Base-by-base conservation (phyloP, 768 basidiomycete genomes). In the Mycena rebaudengoi region DNA sequence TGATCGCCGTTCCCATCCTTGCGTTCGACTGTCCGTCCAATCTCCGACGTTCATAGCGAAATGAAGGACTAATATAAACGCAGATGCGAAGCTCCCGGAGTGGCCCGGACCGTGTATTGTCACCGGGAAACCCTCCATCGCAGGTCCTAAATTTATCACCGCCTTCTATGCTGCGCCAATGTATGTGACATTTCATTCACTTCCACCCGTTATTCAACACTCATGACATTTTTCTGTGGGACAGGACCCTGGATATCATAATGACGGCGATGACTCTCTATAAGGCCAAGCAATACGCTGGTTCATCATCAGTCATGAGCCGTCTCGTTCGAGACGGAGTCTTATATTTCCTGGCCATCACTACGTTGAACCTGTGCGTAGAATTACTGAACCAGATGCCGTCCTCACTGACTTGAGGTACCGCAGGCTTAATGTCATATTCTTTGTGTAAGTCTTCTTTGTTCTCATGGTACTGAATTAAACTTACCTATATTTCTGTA, bases 41-140 rank as follows among this genome's bases (percentile, higher is more conserved):
- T 20, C 43, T 8, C 21, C n/a, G 13, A 30, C 2, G 43, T 40
- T 20, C 23, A 16, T 41, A 20, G 14, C 35, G 10, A 1, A n/a
- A 44, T 32, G n/a, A n/a, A n/a, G n/a, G n/a, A n/a, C 52, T 66
- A n/a, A 58, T n/a, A 25, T 4, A 18, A 46, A 50, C 20, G 26
- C 30, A 67, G 66, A 64, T 26, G 64, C 62, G 30, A 59, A 37
- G n/a, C 62, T 67, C 16, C 66, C 66, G 3, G 26, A 32, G 0
- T 67, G 66, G 66, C 66, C 66, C 7, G 66, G 66, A 6, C 62
- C 66, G 13, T 67, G 66, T 26, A 56, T 67, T 13, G 66, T 67
- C 5, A 61, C 66, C 4, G 66, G 66, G 4, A 64, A 67, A 35
- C 48, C 62, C 18, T 67, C 66, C 20, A 67, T 67, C 18, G 66